Base-by-base conservation (phyloP, 1,284 basidiomycete genomes). In the Spongispora temasekensis region DNA sequence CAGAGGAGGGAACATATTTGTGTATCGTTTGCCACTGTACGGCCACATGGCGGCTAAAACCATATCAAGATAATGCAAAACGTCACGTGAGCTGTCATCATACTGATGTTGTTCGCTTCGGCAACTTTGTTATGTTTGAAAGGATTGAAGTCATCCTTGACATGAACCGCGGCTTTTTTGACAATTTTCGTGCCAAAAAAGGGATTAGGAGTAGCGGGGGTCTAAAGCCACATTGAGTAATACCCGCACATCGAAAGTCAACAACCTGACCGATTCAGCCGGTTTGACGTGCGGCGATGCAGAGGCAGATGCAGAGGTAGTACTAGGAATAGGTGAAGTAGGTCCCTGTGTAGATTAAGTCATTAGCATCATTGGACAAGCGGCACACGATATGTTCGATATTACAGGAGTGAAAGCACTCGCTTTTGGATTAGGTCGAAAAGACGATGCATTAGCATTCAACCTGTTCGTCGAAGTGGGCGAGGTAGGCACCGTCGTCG, bases 131-230 rank as follows among this genome's bases (percentile, higher is more conserved):
- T 85, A 69, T 88, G 85, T 77, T 95, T 94, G 82, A 94, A 96
- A 28, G 95, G 93, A 76, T 95, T 97, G 75, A 97, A 98, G 70
- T 97, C 95, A 68, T 96, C 93, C 76, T 95, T 92, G 68, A 95
- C 83, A 71, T 94, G 90, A 48, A 94, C 86, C 23, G 84, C 79
- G 7, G 79, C 80, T 76, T 91, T 90, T 81, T 94, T 93, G 73
- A 90, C 85, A 27, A 81, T 76, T 40, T 89, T 88, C 44, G 86
- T 81, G 55, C 93, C 92, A 74, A 96, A 97, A 88, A 97, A 98
- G 13, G 91, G 89, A 71, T 96, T 94, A 19, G 85, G 82, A 2
- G 83, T 63, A 40, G 80, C 63, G 48, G 74, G 69, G 34, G 66
- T 65, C 76, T 79, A 50, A 28, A 53, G n/a, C n/a, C 10, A 53